These are phyloP conservation scores for Cyclocybe cylindracea DNA, from an alignment of 768 basidiomycete genomes.

Conservation along the genomic window DNA sequence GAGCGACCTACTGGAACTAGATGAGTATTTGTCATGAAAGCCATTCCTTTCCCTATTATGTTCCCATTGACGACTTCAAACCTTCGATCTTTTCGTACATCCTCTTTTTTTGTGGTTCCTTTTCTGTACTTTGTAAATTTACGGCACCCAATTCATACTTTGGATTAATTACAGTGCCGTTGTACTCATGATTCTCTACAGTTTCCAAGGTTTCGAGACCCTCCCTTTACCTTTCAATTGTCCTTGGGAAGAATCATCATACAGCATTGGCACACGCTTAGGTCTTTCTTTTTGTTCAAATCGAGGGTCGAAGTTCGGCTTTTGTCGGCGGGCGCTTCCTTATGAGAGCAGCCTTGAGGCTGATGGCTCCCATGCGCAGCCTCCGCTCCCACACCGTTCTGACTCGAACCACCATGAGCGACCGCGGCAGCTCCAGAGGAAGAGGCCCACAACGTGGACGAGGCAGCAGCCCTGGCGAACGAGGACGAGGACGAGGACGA, in stretches of 20 bases:
- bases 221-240: too few species aligned
- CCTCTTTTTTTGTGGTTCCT: background rate
- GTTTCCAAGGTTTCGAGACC: too few species aligned
- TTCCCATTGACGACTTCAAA: background rate
- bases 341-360: background rate
- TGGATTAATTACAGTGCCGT: constrained; percentile 3
- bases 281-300: too few species aligned
- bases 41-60: too few species aligned
- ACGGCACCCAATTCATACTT: background rate
- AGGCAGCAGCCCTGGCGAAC: constrained; percentile 14
- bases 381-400: background rate
- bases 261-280: too few species aligned
- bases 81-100: background rate
- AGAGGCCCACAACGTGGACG: constrained; percentile 25
- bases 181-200: background rate
- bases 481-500: constrained; percentile 14
- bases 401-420: constrained; percentile 21
- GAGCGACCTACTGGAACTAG: constrained; percentile 8
- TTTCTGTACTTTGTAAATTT: background rate
- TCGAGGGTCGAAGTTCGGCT: too few species aligned
- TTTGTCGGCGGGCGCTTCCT: background rate
- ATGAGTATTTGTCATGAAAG: background rate
- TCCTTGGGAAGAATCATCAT: too few species aligned
- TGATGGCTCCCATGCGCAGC: background rate
- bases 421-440: constrained; percentile 27